Evolutionary conservation across 2,329 filamentous ascomycete genomes (phyloP).

Genomic region (Botrytis elliptica): DNA sequence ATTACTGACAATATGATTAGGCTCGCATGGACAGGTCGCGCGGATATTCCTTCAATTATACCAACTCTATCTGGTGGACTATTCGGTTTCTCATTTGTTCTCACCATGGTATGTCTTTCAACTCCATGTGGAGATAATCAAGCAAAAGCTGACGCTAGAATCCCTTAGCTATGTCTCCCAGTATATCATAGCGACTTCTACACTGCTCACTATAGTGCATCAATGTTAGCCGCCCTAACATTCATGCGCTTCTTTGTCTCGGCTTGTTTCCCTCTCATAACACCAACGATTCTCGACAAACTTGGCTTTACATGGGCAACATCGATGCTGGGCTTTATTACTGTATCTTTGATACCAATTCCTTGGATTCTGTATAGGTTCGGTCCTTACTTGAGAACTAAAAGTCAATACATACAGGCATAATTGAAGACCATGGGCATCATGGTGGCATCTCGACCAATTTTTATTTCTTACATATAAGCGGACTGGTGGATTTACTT

Average conservation of each 20-base stretch:
- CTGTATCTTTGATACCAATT: slow-evolving; percentile 43
- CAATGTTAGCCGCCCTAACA: slow-evolving; percentile 12
- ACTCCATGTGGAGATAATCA: rapidly evolving
- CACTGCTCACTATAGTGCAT: slow-evolving; percentile 13
- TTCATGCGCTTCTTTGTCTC: slow-evolving; percentile 32
- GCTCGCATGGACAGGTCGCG: slow-evolving; percentile 30
- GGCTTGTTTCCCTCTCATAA: slow-evolving; percentile 37
- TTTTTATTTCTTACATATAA: background rate
- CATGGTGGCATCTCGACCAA: background rate
- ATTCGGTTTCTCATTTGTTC: slow-evolving; percentile 60
- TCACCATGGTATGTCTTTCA: slow-evolving; percentile 51
- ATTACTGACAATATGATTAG: background rate
- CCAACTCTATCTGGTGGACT: slow-evolving; percentile 34
- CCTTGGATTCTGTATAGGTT: slow-evolving; percentile 47
- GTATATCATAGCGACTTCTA: slow-evolving; percentile 18
- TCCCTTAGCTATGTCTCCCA: slow-evolving; percentile 6
- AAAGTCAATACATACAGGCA: slow-evolving; percentile 34
- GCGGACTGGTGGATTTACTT: background rate
- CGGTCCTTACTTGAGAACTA: slow-evolving; percentile 40
- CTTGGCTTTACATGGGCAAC: slow-evolving; percentile 46
- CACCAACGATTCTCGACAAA: slow-evolving; percentile 48
- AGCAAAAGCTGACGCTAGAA: background rate
- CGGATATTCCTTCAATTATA: slow-evolving; percentile 35
- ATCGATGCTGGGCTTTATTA: slow-evolving; percentile 45
- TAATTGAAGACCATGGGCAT: background rate